A percentile compares a stretch with the other conserved stretches of the same genome.
These are phyloP conservation scores for Amoeboaphelidium occidentale DNA, from an alignment of 371 early-diverging fungal species.

Conservation along the genomic window DNA sequence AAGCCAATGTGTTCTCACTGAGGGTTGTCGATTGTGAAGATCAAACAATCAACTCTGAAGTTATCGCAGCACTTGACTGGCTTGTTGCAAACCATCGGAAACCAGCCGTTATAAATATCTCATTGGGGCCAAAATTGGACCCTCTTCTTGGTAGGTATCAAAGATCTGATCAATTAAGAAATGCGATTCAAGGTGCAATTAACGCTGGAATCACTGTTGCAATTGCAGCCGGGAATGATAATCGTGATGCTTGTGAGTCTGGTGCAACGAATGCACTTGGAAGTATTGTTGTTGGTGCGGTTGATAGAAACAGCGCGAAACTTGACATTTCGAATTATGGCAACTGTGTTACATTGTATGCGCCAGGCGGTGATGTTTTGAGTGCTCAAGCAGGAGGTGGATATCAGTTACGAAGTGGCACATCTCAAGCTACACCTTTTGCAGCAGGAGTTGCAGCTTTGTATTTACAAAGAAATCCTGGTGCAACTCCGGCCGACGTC, in stretches of 20 bases:
- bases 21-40: constrained; percentile 11
- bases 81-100: constrained; percentile 1
- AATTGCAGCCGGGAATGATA: constrained; percentile 19
- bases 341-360: constrained; percentile 18
- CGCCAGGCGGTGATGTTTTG: constrained; percentile 17
- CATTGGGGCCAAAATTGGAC: constrained; percentile 1
- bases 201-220: constrained; percentile 10
- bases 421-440: constrained; percentile 24
- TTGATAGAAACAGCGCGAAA: constrained; percentile 5
- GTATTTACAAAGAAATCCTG: constrained; percentile 1
- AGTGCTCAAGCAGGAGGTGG: not conserved
- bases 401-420: constrained; percentile 15
- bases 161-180: too few relatives aligned
- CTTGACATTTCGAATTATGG: constrained; percentile 18
- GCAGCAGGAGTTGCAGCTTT: constrained; percentile 17
- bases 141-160: not conserved
- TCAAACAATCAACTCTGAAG: constrained; percentile 1
- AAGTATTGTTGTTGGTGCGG: constrained; percentile 12
- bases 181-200: constrained; percentile 1
- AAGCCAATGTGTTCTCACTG: constrained; percentile 14
- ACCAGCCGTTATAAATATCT: constrained; percentile 8
- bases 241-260: constrained; percentile 10
- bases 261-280: constrained; percentile 6
- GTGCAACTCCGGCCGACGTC: constrained; percentile 1
- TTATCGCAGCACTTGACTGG: constrained; percentile 4